Percentiles rank a stretch among this genome's conserved stretches.
phyloP scores from a whole-genome alignment of 257 asterid species.

The Nicotiana paniculata region DNA sequence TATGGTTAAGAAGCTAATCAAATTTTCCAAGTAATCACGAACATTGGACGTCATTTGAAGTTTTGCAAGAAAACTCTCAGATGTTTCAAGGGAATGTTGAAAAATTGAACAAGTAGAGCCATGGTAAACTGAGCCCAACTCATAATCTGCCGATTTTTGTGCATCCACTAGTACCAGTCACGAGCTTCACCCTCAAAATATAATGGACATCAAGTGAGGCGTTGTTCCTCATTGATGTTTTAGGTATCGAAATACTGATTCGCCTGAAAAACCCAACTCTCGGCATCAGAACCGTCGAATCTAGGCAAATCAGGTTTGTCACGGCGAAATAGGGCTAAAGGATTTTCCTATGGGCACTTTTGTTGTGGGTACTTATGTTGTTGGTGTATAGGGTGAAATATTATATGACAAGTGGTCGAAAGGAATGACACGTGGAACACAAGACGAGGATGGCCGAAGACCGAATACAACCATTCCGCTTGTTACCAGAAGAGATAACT shows the following conservation, averaged over 20 bases:
- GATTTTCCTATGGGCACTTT: too few relatives aligned
- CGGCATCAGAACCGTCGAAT: background rate
- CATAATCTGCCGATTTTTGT: background rate
- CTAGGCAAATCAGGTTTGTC: background rate
- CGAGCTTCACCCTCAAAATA: background rate
- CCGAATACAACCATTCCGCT: too few relatives aligned
- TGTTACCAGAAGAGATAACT: too few relatives aligned
- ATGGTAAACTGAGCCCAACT: background rate
- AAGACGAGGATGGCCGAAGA: too few relatives aligned
- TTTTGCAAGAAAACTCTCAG: background rate
- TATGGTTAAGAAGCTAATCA: background rate
- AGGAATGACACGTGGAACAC: too few relatives aligned
- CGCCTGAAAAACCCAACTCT: background rate
- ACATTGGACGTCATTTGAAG: background rate
- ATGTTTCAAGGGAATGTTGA: background rate
- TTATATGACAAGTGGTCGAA: too few relatives aligned
- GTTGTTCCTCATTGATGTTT: background rate
- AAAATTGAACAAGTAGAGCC: background rate
- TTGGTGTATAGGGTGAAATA: too few relatives aligned
- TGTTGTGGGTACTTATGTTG: too few relatives aligned
- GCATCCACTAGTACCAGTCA: constrained; percentile 5
- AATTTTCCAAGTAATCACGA: background rate
- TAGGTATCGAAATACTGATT: background rate
- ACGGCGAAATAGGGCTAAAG: too few relatives aligned
- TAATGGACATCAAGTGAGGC: background rate